Evolutionary conservation across 75 land plant species (phyloP).

Genomic region (Pseudotsuga menziesii): DNA sequence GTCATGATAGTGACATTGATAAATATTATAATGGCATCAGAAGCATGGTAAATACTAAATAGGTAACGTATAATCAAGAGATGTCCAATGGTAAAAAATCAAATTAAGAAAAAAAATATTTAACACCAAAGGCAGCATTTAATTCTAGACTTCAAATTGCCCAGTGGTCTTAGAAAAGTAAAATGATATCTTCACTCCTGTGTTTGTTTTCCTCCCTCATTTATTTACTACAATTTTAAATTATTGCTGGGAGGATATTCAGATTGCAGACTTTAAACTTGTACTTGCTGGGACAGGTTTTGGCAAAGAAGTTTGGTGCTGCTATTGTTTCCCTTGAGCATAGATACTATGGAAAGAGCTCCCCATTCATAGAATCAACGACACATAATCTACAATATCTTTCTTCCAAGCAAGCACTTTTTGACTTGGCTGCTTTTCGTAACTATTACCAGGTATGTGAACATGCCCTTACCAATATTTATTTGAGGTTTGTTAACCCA

Average conservation of each 20-base stretch:
- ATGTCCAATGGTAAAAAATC: background rate
- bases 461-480: background rate
- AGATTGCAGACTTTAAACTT: background rate
- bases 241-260: background rate
- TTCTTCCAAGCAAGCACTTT: constrained; percentile 96
- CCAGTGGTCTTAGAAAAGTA: background rate
- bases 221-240: constrained; percentile 7
- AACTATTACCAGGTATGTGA: constrained; percentile 70
- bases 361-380: constrained; percentile 62
- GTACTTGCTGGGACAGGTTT: constrained; percentile 43
- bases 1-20: background rate
- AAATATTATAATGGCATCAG: background rate
- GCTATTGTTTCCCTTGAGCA: constrained; percentile 97
- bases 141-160: background rate
- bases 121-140: background rate
- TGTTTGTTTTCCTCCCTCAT: constrained; percentile 3
- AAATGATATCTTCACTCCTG: background rate
- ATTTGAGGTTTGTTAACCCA: background rate
- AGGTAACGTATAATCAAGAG: background rate
- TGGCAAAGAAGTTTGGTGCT: constrained; percentile 94
- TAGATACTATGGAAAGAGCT: constrained; percentile 95
- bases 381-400: constrained; percentile 79
- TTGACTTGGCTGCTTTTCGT: constrained; percentile 90
- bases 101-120: background rate
- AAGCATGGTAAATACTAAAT: background rate